Evolutionary conservation across 495 filamentous ascomycete genomes (phyloP), one percentile per base, ranked within the genome.

Genomic region (Niebla homalea): DNA sequence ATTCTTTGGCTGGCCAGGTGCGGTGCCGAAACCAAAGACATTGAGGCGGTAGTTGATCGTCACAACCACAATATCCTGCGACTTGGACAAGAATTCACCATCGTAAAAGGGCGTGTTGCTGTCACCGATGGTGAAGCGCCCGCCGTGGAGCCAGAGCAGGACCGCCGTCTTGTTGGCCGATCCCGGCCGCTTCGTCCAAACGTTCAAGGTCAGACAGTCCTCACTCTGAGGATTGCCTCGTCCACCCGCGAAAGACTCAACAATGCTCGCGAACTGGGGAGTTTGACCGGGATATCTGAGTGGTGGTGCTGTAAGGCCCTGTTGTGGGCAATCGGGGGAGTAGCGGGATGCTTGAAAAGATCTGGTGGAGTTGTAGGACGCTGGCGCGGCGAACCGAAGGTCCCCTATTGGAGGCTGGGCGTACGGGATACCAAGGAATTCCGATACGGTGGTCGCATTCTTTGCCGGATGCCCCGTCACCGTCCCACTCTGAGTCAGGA

Each of bases 381-480:
- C 15, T 26, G 49, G 49, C 15, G 41, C 49, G 7, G 49, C 49
- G 20, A 52, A 52, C 5, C 49, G 49, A n/a, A 60, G 53, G n/a
- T 55, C 38, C 5, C 48, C 54, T 10, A 61, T 23, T 2, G 66
- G 68, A 40, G 67, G 65, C 39, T 71, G 66, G 23, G 70, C 65
- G 61, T 70, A 76, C 5, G 71, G 70, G 11, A 75, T 69, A 20
- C 69, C 69, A 19, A 77, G 59, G 53, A 67, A 77, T 57, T 76
- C 72, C 8, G 60, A 54, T 12, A 75, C 71, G 19, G 59, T 56
- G 15, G 61, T 55, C 2, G 54, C 57, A 35, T 65, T 61, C 16
- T 55, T 48, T 1, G 70, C 67, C 14, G 61, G 43, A 52, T 77
- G 74, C 7, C 75, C 75, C 8, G 57, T 55, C 35, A 78, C 64